These are phyloP conservation scores for Papilionanthe hybrid DNA, from an alignment of 116 monocot genomes.

Conservation along the genomic window DNA sequence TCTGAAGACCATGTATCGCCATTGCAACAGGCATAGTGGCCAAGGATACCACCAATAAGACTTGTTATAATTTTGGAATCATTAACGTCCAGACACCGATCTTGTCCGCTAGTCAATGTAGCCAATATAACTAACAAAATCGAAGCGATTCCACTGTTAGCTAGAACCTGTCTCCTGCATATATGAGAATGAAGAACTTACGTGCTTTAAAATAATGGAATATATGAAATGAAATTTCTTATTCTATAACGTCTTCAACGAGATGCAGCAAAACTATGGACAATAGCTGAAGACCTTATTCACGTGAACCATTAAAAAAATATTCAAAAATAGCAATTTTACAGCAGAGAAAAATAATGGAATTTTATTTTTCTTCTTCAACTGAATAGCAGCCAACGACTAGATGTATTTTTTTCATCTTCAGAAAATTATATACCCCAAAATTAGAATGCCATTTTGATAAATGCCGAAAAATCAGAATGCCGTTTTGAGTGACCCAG, in stretches of 20 bases:
- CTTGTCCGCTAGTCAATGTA: slow-evolving; percentile 33
- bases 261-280: neutral
- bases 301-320: neutral
- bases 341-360: neutral
- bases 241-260: neutral
- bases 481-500: too few relatives aligned
- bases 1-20: slow-evolving; percentile 73
- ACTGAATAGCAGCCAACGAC: neutral
- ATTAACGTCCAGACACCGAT: slow-evolving; percentile 50
- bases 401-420: neutral
- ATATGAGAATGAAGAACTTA: neutral
- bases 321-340: neutral
- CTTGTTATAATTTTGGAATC: slow-evolving; percentile 38
- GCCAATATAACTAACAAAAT: slow-evolving; percentile 31
- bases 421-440: neutral
- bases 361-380: neutral
- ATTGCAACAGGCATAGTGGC: slow-evolving; percentile 62
- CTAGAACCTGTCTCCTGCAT: slow-evolving; percentile 56
- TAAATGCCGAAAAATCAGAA: too few relatives aligned
- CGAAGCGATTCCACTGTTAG: slow-evolving; percentile 59
- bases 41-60: slow-evolving; percentile 53
- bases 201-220: neutral
- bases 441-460: neutral
- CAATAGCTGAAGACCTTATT: neutral
- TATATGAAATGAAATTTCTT: neutral